A percentile compares a stretch with the other conserved stretches of the same genome.
phyloP scores from a whole-genome alignment of 768 basidiomycete species.

The Leucogyrophana mollusca region DNA sequence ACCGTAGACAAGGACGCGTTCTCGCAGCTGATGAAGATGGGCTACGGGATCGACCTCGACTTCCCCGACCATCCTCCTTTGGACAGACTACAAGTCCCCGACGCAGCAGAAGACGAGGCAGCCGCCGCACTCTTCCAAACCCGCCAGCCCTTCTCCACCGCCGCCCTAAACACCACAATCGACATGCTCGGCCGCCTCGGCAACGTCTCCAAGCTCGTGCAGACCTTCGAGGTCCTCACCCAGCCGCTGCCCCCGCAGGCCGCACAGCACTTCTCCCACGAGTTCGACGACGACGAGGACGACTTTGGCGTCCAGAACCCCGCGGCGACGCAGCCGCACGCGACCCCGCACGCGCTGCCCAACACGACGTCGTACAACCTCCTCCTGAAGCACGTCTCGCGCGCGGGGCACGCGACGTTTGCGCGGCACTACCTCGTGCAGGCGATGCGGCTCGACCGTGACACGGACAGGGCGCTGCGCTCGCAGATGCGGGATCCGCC shows the following conservation, averaged over 20 bases:
- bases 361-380: slow-evolving; percentile 68
- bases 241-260: slow-evolving; percentile 58
- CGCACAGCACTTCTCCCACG: slow-evolving; percentile 42
- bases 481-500: slow-evolving; percentile 29
- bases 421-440: slow-evolving; percentile 67
- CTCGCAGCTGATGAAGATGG: slow-evolving; percentile 58
- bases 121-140: slow-evolving; percentile 9
- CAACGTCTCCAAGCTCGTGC: slow-evolving; percentile 64
- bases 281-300: slow-evolving; percentile 66
- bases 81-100: slow-evolving; percentile 12
- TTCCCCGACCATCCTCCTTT: slow-evolving; percentile 66
- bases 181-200: slow-evolving; percentile 65
- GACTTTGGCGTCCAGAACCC: slow-evolving; percentile 48
- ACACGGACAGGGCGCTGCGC: slow-evolving; percentile 31
- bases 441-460: slow-evolving; percentile 46
- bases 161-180: slow-evolving; percentile 71
- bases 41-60: slow-evolving; percentile 75
- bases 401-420: slow-evolving; percentile 45
- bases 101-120: neutral
- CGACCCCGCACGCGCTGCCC: slow-evolving; percentile 46
- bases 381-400: slow-evolving; percentile 58
- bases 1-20: slow-evolving; percentile 54
- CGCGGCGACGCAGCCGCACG: slow-evolving; percentile 31
- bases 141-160: slow-evolving; percentile 54
- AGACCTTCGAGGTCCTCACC: slow-evolving; percentile 77